A percentile compares a stretch with the other conserved stretches of the same genome.
phyloP scores from a whole-genome alignment of 257 asterid species.

The Striga asiatica region DNA sequence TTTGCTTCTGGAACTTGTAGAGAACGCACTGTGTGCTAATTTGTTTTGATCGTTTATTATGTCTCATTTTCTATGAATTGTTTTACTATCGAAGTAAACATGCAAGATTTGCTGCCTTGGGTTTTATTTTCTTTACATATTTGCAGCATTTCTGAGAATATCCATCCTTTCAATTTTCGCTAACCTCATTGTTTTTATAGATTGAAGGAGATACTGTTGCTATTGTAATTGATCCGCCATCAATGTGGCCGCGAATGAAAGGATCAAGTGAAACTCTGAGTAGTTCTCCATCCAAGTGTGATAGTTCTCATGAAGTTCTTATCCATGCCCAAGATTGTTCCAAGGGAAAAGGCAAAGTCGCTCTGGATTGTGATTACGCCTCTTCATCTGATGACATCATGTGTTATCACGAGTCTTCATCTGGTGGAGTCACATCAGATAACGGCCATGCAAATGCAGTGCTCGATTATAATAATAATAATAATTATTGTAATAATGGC shows the following conservation, averaged over 20 bases:
- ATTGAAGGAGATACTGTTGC: conserved; percentile 84
- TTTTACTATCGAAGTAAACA: not conserved
- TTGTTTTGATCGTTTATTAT: too few relatives aligned
- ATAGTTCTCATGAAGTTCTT: conserved; percentile 22
- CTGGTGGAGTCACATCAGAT: conserved; percentile 3
- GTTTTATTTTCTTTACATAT: not conserved
- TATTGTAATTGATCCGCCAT: conserved; percentile 60
- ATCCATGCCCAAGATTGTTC: conserved; percentile 17
- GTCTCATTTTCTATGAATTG: not conserved
- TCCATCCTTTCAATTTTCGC: conserved; percentile 5
- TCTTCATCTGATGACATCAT: conserved; percentile 12
- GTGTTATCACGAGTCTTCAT: conserved; percentile 13
- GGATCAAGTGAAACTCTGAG: conserved; percentile 24
- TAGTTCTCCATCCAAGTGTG: conserved; percentile 19
- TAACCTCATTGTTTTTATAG: conserved; percentile 29
- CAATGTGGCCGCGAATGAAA: conserved; percentile 48
- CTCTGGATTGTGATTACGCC: conserved; percentile 14
- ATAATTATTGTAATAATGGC: too few relatives aligned
- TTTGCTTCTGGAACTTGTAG: not conserved
- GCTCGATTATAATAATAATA: conserved; percentile 17
- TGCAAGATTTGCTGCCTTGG: not conserved
- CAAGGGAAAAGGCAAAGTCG: conserved; percentile 37
- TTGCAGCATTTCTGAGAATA: not conserved
- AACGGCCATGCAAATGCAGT: conserved; percentile 10
- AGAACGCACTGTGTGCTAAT: too few relatives aligned